phyloP scores from a whole-genome alignment of 345 rosid genomes.

The Boechera retrofracta region DNA sequence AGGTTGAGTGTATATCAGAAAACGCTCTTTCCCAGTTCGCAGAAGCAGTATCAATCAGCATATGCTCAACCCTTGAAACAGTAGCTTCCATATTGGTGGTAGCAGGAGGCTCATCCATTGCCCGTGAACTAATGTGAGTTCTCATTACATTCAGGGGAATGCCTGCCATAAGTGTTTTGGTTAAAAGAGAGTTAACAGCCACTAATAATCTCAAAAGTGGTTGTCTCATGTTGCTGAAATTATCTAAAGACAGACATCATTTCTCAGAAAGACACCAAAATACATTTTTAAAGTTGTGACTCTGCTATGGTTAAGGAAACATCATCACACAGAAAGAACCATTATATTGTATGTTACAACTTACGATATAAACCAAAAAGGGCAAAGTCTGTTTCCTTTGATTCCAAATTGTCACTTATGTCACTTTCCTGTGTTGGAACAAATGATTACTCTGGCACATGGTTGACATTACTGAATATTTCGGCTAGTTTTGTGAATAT shows the following conservation, averaged over 20 bases:
- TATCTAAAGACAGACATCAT: neutral
- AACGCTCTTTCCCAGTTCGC: slow-evolving; percentile 36
- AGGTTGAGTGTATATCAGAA: slow-evolving; percentile 39
- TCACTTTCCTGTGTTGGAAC: slow-evolving; percentile 2
- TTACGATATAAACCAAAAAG: neutral
- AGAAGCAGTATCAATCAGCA: slow-evolving; percentile 50
- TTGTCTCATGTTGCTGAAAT: slow-evolving; percentile 6
- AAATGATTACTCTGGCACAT: neutral
- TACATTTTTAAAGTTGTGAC: neutral
- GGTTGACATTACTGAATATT: neutral
- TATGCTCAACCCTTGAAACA: slow-evolving; percentile 54
- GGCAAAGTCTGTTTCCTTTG: neutral
- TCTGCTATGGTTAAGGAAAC: slow-evolving; percentile 8
- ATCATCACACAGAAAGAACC: slow-evolving; percentile 13
- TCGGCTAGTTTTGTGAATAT: neutral
- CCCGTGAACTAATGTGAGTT: slow-evolving; percentile 43
- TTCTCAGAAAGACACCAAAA: slow-evolving; percentile 19
- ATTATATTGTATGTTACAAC: neutral
- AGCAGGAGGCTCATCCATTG: slow-evolving; percentile 44
- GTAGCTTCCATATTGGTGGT: slow-evolving; percentile 44
- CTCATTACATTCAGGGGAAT: slow-evolving; percentile 44
- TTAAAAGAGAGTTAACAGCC: slow-evolving; percentile 25
- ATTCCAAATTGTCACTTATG: neutral
- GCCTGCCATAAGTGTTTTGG: slow-evolving; percentile 48
- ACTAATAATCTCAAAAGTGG: slow-evolving; percentile 28